Percentiles rank a stretch among this genome's conserved stretches.
These are phyloP conservation scores for Fusarium sp. DNA, from an alignment of 2,329 filamentous ascomycete species.

Conservation along the genomic window DNA sequence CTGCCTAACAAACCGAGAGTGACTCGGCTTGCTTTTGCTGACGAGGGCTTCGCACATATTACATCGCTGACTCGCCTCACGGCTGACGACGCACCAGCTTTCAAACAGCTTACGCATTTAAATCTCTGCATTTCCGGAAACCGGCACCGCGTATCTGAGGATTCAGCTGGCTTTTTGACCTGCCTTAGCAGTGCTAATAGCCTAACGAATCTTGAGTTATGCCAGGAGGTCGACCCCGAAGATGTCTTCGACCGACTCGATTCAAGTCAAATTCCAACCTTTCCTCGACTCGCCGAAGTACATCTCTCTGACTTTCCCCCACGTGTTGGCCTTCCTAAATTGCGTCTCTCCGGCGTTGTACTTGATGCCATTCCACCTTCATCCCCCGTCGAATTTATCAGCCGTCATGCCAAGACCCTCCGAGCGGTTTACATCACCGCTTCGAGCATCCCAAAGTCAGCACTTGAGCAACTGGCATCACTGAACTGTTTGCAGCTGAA, in stretches of 20 bases:
- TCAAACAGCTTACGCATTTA: constrained; percentile 1
- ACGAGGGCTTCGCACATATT: neutral
- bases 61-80: neutral
- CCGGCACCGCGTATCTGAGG: neutral
- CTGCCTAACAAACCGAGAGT: neutral
- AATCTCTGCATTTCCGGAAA: constrained; percentile 4
- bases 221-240: neutral
- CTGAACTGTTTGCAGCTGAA: neutral
- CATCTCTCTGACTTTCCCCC: neutral
- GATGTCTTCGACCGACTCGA: too few relatives aligned
- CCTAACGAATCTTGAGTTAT: constrained; percentile 7
- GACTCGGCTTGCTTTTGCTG: constrained; percentile 6
- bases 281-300: neutral
- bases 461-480: neutral
- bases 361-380: neutral
- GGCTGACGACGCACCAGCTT: neutral
- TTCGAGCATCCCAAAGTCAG: neutral
- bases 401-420: constrained; percentile 5
- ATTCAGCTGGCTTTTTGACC: neutral
- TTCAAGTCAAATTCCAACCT: neutral
- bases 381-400: neutral
- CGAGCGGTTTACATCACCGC: neutral
- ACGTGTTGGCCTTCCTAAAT: too few relatives aligned
- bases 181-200: constrained; percentile 2
- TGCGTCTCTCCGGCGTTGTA: too few relatives aligned